A percentile compares a stretch with the other conserved stretches of the same genome.
Evolutionary conservation across 257 asterid genomes (phyloP).

Genomic region (Striga asiatica): DNA sequence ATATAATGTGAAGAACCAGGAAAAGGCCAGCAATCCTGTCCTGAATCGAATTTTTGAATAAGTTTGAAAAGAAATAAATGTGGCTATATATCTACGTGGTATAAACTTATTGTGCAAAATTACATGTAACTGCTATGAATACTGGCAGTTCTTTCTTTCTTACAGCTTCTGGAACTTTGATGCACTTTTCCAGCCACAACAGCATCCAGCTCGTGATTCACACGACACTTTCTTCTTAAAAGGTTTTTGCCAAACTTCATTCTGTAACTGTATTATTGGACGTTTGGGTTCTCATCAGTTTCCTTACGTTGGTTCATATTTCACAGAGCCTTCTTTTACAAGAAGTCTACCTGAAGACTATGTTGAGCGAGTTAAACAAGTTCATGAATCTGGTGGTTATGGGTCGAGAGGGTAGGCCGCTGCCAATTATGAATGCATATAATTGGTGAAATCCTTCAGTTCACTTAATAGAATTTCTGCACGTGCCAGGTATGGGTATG

Average conservation of each 20-base stretch:
- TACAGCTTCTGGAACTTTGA: slow-evolving; percentile 97
- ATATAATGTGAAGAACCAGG: not conserved
- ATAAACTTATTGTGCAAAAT: not conserved
- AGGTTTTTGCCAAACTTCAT: slow-evolving; percentile 32
- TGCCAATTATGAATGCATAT: slow-evolving; percentile 8
- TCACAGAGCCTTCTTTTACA: slow-evolving; percentile 74
- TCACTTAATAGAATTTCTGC: not conserved
- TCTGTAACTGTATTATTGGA: slow-evolving; percentile 11
- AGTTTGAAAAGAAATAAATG: not conserved
- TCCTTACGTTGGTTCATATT: slow-evolving; percentile 16
- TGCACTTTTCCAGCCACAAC: slow-evolving; percentile 99
- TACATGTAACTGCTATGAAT: not conserved
- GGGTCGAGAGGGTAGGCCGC: slow-evolving; percentile 85
- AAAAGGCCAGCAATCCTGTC: not conserved
- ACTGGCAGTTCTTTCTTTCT: not conserved
- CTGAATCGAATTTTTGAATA: not conserved
- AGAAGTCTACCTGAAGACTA: slow-evolving; percentile 81
- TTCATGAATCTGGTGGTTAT: slow-evolving; percentile 90
- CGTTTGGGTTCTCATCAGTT: slow-evolving; percentile 2
- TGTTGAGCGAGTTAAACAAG: slow-evolving; percentile 72
- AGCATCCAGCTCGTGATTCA: slow-evolving; percentile 99
- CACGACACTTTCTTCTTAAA: slow-evolving; percentile 93
- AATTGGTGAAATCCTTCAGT: slow-evolving; percentile 5
- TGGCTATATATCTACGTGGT: not conserved
- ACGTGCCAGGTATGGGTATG: slow-evolving; percentile 63